Conservation (phyloP, 352 stramenopile species). For the Achlya hypogyna region DNA sequence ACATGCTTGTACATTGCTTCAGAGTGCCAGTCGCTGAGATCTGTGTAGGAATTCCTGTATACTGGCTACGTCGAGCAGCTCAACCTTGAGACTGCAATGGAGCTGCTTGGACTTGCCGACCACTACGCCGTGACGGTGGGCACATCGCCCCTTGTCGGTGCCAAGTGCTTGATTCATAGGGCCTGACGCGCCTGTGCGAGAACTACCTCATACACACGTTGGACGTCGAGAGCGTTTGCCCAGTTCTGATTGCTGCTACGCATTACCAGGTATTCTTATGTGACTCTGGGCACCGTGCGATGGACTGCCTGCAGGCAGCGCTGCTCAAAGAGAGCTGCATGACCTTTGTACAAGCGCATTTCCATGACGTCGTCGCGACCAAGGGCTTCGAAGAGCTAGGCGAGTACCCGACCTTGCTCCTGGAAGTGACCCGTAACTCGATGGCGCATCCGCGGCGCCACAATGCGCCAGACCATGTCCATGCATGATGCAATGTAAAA, state of each 20-base stretch:
- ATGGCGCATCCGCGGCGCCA: background rate
- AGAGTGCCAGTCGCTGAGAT: background rate
- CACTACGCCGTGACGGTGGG: conserved; percentile 15
- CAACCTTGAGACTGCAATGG: conserved; percentile 6
- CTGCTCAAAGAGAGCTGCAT: conserved; percentile 18
- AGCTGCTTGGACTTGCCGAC: conserved; percentile 14
- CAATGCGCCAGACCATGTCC: background rate
- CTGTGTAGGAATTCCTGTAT: conserved; percentile 18
- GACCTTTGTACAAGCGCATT: conserved; percentile 13
- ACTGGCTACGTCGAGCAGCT: conserved; percentile 19
- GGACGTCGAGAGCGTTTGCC: conserved; percentile 13
- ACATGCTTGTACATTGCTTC: conserved; percentile 7
- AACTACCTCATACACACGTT: conserved; percentile 14
- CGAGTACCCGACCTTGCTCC: conserved; percentile 14
- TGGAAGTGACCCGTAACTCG: conserved; percentile 17
- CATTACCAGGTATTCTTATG: conserved; percentile 19
- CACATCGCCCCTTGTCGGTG: background rate
- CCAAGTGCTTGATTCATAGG: background rate
- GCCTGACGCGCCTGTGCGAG: conserved; percentile 1
- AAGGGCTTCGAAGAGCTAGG: conserved; percentile 21
- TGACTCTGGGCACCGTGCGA: background rate
- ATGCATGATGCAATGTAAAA: background rate
- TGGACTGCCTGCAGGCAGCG: background rate
- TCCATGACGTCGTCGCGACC: conserved; percentile 18
- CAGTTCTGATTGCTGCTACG: conserved; percentile 15